phyloP scores from a whole-genome alignment of 2,329 filamentous ascomycete genomes.

The Talaromyces sp. region DNA sequence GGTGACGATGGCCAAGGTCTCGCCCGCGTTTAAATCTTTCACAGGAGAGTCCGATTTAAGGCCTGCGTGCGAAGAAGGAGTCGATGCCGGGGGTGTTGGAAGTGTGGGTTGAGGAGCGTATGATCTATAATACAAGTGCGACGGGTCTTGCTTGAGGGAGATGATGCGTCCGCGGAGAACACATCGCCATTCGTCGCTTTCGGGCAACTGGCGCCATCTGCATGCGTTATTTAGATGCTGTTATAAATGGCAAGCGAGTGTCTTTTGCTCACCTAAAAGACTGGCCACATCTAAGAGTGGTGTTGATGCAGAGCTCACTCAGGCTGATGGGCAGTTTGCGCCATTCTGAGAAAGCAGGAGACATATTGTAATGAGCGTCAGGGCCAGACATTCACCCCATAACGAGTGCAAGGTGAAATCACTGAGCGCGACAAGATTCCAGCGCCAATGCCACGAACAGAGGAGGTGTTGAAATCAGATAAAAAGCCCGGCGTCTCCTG shows the following conservation, averaged over 20 bases:
- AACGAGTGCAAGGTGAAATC: background rate
- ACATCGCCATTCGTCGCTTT: constrained; percentile 81
- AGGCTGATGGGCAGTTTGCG: constrained; percentile 77
- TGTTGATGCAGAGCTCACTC: constrained; percentile 88
- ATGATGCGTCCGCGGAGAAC: constrained; percentile 80
- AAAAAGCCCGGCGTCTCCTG: background rate
- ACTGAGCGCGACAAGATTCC: background rate
- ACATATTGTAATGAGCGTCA: constrained; percentile 22
- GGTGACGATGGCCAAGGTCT: constrained; percentile 67
- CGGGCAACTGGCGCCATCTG: constrained; percentile 76
- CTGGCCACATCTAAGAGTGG: constrained; percentile 88
- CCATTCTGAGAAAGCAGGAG: constrained; percentile 67
- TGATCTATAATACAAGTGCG: constrained; percentile 73
- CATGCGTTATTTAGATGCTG: background rate
- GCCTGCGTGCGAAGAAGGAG: constrained; percentile 29
- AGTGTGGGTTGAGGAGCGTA: constrained; percentile 46
- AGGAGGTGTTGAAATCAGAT: background rate
- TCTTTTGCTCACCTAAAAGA: constrained; percentile 62
- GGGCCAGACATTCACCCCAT: constrained; percentile 9
- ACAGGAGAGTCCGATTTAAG: constrained; percentile 25
- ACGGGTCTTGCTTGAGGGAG: constrained; percentile 75
- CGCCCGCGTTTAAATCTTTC: constrained; percentile 48
- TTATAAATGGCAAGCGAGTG: background rate
- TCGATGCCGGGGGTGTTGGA: constrained; percentile 28
- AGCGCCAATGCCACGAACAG: background rate